Evolutionary conservation across 2,329 filamentous ascomycete species (phyloP).

Genomic region (Ophiostoma piceae): DNA sequence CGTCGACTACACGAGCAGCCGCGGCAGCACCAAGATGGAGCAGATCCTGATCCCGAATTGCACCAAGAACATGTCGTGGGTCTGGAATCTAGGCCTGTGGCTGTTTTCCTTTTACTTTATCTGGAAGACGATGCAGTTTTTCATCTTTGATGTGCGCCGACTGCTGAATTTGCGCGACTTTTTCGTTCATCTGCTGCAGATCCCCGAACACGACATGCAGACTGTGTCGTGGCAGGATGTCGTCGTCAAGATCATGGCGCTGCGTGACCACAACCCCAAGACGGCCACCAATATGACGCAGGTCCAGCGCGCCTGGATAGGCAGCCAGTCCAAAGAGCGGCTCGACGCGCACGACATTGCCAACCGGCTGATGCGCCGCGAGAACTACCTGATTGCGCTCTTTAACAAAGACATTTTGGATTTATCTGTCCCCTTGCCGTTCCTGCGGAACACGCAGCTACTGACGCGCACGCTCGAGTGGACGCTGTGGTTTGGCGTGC

Average conservation of each 20-base stretch:
- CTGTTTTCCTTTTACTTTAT: slow-evolving; percentile 81
- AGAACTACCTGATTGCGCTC: slow-evolving; percentile 94
- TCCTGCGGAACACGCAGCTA: slow-evolving; percentile 70
- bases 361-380: slow-evolving; percentile 90
- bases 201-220: slow-evolving; percentile 80
- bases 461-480: slow-evolving; percentile 88
- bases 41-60: slow-evolving; percentile 65
- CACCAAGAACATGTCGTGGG: slow-evolving; percentile 65
- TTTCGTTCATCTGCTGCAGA: slow-evolving; percentile 73
- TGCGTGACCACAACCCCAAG: slow-evolving; percentile 80
- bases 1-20: slow-evolving; percentile 72
- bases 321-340: slow-evolving; percentile 84
- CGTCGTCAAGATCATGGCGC: slow-evolving; percentile 74
- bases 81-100: slow-evolving; percentile 77
- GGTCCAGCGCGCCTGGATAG: slow-evolving; percentile 54
- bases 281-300: slow-evolving; percentile 57
- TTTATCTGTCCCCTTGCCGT: slow-evolving; percentile 77
- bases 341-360: slow-evolving; percentile 96
- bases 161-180: slow-evolving; percentile 78
- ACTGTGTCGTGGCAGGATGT: slow-evolving; percentile 92
- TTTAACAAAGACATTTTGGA: slow-evolving; percentile 96
- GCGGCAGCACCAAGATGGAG: slow-evolving; percentile 53
- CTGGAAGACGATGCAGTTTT: slow-evolving; percentile 68
- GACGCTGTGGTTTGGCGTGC: slow-evolving; percentile 83
- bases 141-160: slow-evolving; percentile 63